phyloP scores from a whole-genome alignment of 805 yeast genomes.

The Saccharomycopsis vini region DNA sequence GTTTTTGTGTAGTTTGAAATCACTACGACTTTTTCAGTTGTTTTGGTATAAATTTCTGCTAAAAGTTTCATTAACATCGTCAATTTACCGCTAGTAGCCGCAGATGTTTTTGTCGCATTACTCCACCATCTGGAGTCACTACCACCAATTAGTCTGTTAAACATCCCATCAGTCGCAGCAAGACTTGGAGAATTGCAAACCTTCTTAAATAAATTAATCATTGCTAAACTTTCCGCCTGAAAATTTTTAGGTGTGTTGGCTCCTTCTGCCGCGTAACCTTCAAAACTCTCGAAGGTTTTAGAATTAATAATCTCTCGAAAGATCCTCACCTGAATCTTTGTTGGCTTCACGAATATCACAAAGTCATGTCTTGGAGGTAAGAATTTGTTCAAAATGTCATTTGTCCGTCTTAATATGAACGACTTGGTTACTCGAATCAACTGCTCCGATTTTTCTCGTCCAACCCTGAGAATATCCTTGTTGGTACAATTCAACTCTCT shows the following conservation, averaged over 20 bases:
- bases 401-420: constrained; percentile 69
- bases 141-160: constrained; percentile 19
- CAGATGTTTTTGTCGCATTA: constrained; percentile 6
- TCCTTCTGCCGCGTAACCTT: constrained; percentile 21
- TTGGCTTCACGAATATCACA: constrained; percentile 72
- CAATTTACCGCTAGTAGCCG: constrained; percentile 53
- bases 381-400: constrained; percentile 43
- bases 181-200: constrained; percentile 77
- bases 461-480: constrained; percentile 39
- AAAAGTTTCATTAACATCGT: constrained; percentile 49
- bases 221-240: constrained; percentile 43
- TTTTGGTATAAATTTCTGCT: constrained; percentile 32
- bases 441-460: constrained; percentile 54
- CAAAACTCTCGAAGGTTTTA: constrained; percentile 26
- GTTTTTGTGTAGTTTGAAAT: constrained; percentile 87
- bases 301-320: constrained; percentile 43
- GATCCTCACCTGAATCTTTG: constrained; percentile 45
- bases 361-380: constrained; percentile 70
- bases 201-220: constrained; percentile 70
- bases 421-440: constrained; percentile 53
- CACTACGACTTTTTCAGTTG: constrained; percentile 70
- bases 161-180: constrained; percentile 40
- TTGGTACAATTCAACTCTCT: constrained; percentile 52
- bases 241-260: constrained; percentile 25
- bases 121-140: constrained; percentile 15